A percentile compares a stretch with the other conserved stretches of the same genome.
Conservation (phyloP, 1,139 yeast species). For the Sugiyamaella grinbergsii region DNA sequence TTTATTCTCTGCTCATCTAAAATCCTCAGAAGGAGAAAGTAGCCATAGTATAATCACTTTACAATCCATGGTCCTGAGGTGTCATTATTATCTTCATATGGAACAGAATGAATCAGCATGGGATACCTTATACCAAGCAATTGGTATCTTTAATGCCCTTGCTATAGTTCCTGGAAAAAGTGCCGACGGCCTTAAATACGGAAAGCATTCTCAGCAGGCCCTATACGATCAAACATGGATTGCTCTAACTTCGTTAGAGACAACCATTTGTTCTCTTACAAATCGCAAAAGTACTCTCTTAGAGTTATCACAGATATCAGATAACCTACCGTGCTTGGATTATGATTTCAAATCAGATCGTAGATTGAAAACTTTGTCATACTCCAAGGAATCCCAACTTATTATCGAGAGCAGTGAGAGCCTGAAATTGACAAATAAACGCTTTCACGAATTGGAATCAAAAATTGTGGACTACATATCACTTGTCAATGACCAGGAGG, state of each 20-base stretch:
- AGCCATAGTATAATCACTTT: conserved; percentile 7
- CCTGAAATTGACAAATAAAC: neutral
- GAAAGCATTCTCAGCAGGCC: neutral
- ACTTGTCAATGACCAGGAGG: conserved; percentile 13
- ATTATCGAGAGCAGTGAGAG: conserved; percentile 3
- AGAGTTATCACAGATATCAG: neutral
- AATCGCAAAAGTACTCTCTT: conserved; percentile 14
- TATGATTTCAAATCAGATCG: conserved; percentile 15
- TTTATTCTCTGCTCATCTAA: conserved; percentile 17
- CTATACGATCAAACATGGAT: conserved; percentile 8
- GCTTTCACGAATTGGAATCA: conserved; percentile 12
- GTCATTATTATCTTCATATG: conserved; percentile 17
- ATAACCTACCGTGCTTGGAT: conserved; percentile 4
- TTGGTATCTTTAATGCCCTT: conserved; percentile 14
- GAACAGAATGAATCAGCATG: conserved; percentile 17
- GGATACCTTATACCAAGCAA: conserved; percentile 13
- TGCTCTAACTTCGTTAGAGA: conserved; percentile 10
- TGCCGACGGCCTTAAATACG: neutral
- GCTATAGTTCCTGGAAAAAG: neutral
- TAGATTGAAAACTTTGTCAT: conserved; percentile 7
- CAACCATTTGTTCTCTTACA: conserved; percentile 8
- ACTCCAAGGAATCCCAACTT: conserved; percentile 9
- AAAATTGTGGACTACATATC: conserved; percentile 11
- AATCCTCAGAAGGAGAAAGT: conserved; percentile 7
- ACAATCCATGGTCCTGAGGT: conserved; percentile 17